Conservation (phyloP, 1,284 basidiomycete genomes). For the Ustilago loliicola region DNA sequence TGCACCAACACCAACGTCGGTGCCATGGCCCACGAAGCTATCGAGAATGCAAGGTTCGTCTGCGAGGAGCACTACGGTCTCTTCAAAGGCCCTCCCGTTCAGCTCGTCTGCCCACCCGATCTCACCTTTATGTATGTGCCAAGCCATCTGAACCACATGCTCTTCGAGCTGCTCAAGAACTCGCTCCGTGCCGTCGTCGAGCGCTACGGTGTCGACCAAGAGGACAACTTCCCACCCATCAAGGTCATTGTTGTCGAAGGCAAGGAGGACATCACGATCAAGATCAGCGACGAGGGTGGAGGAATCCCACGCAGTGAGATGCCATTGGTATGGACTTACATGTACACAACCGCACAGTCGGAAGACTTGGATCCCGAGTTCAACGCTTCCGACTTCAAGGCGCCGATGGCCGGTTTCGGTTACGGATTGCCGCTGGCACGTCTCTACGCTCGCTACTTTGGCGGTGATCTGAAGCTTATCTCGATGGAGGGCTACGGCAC, state of each 20-base stretch:
- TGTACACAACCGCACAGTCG: slow-evolving; percentile 94
- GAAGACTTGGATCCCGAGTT: slow-evolving; percentile 87
- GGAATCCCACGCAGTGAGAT: slow-evolving; percentile 92
- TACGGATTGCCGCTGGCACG: slow-evolving; percentile 92
- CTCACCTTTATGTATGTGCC: slow-evolving; percentile 96
- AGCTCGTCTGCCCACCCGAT: slow-evolving; percentile 91
- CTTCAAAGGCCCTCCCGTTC: slow-evolving; percentile 95
- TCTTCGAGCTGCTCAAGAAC: slow-evolving; percentile 99
- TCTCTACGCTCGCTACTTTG: slow-evolving; percentile 90
- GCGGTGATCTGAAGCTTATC: slow-evolving; percentile 94
- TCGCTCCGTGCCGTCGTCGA: slow-evolving; percentile 97
- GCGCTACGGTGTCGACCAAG: slow-evolving; percentile 85
- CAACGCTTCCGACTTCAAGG: slow-evolving; percentile 92
- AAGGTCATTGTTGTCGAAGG: slow-evolving; percentile 93
- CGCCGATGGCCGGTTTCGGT: slow-evolving; percentile 92
- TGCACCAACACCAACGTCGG: slow-evolving; percentile 82
- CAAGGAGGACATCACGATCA: slow-evolving; percentile 92
- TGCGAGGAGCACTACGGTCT: slow-evolving; percentile 92
- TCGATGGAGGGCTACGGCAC: slow-evolving; percentile 86
- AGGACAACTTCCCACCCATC: slow-evolving; percentile 89
- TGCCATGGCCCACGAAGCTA: slow-evolving; percentile 82
- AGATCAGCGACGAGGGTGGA: slow-evolving; percentile 95
- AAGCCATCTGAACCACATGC: slow-evolving; percentile 88
- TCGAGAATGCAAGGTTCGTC: slow-evolving; percentile 97
- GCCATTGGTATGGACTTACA: slow-evolving; percentile 97